Evolutionary conservation across 805 yeast species (phyloP).

Genomic region (Myxozyma vanderwaltii): DNA sequence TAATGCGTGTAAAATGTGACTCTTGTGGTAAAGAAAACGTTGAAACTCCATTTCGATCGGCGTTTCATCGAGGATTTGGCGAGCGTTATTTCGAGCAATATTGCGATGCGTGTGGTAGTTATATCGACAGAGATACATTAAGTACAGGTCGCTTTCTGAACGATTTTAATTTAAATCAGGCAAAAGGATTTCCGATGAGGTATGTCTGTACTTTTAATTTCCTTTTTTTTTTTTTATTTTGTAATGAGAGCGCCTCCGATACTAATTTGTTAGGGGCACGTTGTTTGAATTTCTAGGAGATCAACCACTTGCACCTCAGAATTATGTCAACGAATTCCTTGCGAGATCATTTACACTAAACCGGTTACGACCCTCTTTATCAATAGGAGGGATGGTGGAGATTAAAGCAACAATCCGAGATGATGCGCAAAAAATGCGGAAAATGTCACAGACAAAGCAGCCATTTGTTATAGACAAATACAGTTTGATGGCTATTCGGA

Average conservation of each 20-base stretch:
- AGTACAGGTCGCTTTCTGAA: slow-evolving; percentile 8
- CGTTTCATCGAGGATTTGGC: slow-evolving; percentile 15
- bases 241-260: too few relatives aligned
- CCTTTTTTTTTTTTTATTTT: too few relatives aligned
- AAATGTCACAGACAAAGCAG: not conserved
- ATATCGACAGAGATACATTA: slow-evolving; percentile 2
- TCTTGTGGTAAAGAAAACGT: slow-evolving; percentile 1
- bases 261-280: slow-evolving; percentile 8
- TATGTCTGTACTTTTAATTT: not conserved
- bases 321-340: slow-evolving; percentile 10
- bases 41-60: slow-evolving; percentile 7
- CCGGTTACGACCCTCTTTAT: not conserved
- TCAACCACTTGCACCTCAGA: not conserved
- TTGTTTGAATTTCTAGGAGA: slow-evolving; percentile 8
- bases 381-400: not conserved
- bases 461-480: not conserved
- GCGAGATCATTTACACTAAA: not conserved
- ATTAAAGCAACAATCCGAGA: slow-evolving; percentile 10
- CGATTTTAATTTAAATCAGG: not conserved
- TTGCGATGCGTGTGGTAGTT: slow-evolving; percentile 11
- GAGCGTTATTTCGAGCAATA: slow-evolving; percentile 8
- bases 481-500: slow-evolving; percentile 13
- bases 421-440: not conserved
- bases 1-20: not conserved
- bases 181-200: slow-evolving; percentile 11